Percentiles rank a stretch among this genome's conserved stretches.
Conservation (phyloP, 1,284 basidiomycete genomes). For the Malassezia obtusa region DNA sequence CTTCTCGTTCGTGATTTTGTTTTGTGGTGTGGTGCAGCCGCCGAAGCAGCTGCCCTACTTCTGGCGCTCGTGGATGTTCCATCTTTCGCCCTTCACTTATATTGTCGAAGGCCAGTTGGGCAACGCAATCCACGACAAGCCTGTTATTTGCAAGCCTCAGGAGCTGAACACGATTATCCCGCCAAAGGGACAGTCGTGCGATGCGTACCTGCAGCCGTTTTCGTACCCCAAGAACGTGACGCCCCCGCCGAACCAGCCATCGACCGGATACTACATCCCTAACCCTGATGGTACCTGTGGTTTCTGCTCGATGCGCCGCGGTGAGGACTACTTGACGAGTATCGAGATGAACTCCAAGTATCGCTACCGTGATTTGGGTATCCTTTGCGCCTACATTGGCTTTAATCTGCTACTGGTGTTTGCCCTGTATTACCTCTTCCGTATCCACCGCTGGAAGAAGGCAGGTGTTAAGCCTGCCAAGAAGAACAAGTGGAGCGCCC, state of each 20-base stretch:
- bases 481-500: background rate
- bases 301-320: conserved; percentile 54
- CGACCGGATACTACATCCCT: conserved; percentile 9
- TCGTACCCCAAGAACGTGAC: conserved; percentile 16
- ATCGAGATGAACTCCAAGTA: conserved; percentile 18
- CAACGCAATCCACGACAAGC: conserved; percentile 44
- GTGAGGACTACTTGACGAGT: conserved; percentile 52
- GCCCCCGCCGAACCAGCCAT: conserved; percentile 7
- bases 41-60: conserved; percentile 33
- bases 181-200: conserved; percentile 49
- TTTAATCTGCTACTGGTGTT: conserved; percentile 53
- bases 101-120: conserved; percentile 50
- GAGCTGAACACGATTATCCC: conserved; percentile 50
- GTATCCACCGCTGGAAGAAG: conserved; percentile 15
- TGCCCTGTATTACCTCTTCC: conserved; percentile 29
- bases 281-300: conserved; percentile 48
- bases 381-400: conserved; percentile 59
- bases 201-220: conserved; percentile 49
- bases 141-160: conserved; percentile 48
- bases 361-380: conserved; percentile 35
- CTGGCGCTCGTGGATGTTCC: conserved; percentile 49
- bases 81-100: conserved; percentile 62
- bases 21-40: conserved; percentile 53
- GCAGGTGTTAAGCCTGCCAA: background rate
- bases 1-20: conserved; percentile 58